Percentiles rank a stretch among this genome's conserved stretches.
Evolutionary conservation across 495 filamentous ascomycete genomes (phyloP).

Genomic region (Jackrogersella multiformis): DNA sequence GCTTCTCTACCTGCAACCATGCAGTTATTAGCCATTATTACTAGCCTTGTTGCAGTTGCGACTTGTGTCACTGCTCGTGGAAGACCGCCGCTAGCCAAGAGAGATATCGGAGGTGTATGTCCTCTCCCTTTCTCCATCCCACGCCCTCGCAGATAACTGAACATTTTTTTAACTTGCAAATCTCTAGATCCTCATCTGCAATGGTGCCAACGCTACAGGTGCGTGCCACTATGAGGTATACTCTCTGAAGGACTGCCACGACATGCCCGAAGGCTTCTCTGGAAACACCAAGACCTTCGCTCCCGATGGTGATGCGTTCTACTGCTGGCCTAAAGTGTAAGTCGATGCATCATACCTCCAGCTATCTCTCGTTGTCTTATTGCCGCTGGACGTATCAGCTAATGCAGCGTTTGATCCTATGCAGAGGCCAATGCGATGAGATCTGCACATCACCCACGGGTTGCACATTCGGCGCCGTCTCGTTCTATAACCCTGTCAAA

Average conservation of each 20-base stretch:
- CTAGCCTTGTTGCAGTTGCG: constrained; percentile 27
- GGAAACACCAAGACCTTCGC: constrained; percentile 53
- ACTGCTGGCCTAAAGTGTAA: constrained; percentile 52
- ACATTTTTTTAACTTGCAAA: not conserved
- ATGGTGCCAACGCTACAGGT: constrained; percentile 53
- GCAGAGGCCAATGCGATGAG: constrained; percentile 45
- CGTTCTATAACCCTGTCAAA: constrained; percentile 48
- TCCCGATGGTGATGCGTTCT: constrained; percentile 52
- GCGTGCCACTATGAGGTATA: constrained; percentile 50
- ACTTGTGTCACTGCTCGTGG: constrained; percentile 31
- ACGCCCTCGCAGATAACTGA: constrained; percentile 6
- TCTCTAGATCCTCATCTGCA: constrained; percentile 52
- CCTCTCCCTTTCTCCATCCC: not conserved
- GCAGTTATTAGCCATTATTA: constrained; percentile 36
- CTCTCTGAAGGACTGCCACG: constrained; percentile 50
- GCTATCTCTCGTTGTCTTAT: not conserved
- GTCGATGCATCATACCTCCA: constrained; percentile 6
- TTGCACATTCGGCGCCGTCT: constrained; percentile 53
- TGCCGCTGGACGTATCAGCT: not conserved
- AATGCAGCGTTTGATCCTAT: constrained; percentile 5
- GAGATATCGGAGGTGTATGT: constrained; percentile 49
- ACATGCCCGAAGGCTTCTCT: constrained; percentile 45
- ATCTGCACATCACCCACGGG: constrained; percentile 57
- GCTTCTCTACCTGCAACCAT: constrained; percentile 15
- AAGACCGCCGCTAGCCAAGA: constrained; percentile 32